These are phyloP conservation scores for Linnemannia schmuckeri DNA, from an alignment of 192 early-diverging fungal genomes.

Conservation along the genomic window DNA sequence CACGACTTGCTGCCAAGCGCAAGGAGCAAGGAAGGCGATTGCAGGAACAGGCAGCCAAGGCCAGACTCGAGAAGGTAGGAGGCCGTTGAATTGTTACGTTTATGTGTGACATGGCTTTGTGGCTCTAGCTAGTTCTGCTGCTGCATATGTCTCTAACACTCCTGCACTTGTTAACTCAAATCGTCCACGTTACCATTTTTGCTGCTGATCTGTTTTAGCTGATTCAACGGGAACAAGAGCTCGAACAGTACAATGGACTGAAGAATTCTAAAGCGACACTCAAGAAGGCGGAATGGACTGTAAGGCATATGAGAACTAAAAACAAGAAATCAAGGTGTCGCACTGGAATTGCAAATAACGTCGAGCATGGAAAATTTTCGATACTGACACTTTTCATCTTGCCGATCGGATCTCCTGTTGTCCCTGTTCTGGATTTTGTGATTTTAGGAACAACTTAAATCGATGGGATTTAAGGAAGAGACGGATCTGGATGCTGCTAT, in stretches of 20 bases:
- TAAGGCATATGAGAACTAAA: constrained; percentile 25
- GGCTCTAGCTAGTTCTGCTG: neutral
- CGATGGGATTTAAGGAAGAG: constrained; percentile 75
- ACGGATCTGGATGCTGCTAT: constrained; percentile 82
- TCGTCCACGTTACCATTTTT: neutral
- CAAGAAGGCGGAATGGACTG: constrained; percentile 66
- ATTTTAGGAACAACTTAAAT: constrained; percentile 64
- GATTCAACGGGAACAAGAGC: constrained; percentile 74
- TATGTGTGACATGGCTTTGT: too few species aligned
- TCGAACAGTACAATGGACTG: constrained; percentile 69
- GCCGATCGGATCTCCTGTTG: neutral
- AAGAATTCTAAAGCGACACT: constrained; percentile 57
- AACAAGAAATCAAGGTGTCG: neutral
- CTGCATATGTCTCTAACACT: too few species aligned
- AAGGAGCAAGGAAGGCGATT: constrained; percentile 80
- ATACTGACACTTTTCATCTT: neutral
- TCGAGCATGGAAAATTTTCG: neutral
- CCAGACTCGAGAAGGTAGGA: constrained; percentile 83
- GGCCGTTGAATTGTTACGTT: neutral
- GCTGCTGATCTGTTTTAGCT: constrained; percentile 43
- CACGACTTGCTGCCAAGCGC: constrained; percentile 72
- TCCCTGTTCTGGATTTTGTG: neutral
- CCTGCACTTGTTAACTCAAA: neutral
- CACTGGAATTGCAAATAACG: neutral
- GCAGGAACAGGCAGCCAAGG: constrained; percentile 85